Evolutionary conservation across 1,284 basidiomycete genomes (phyloP), one percentile per base, ranked within the genome.

Genomic region (Fomitiporia mediterranea): DNA sequence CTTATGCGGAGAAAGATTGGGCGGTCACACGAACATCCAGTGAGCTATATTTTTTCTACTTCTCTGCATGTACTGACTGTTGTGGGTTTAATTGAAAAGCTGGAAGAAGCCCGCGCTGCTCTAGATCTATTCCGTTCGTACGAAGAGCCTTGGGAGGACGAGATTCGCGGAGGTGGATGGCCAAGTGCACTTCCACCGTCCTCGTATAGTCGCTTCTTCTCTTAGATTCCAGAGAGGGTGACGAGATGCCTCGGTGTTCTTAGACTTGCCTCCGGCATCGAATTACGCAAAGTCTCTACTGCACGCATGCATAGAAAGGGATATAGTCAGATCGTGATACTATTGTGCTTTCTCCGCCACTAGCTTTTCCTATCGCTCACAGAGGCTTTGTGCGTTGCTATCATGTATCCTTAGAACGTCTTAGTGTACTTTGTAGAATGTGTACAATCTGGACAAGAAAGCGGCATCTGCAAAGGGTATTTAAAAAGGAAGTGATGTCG

Each of bases 81-180:
- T 42, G 40, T 49, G 40, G 38, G 35, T 25, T 19, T 43, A n/a
- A n/a, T n/a, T n/a, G n/a, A 11, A 42, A 58, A 83, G 81, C 63
- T 79, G 37, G 81, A 82, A 66, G 66, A 74, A 54, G 78, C 79
- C 27, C 74, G 79, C 3, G 78, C 79, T 27, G 69, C 74, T 5
- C 70, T 82, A 51, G 79, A 82, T 64, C 65, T 83, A n/a, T 82
- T 80, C 68, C 73, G 81, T 17, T 80, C 75, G 4, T 77, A 71
- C 56, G 75, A 81, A 62, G 69, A 71, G 30, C 60, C 70, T 21
- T 82, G 81, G 70, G 80, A 83, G 62, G 68, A 66, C n/a, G 66
- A 73, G 19, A 69, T 83, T 35, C 63, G 67, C 32, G 67, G 70
- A 8, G 79, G 79, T 11, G 69, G 68, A 11, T 83, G 82, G 82